Evolutionary conservation across 1,284 basidiomycete species (phyloP).

Genomic region (Pascua sp.): DNA sequence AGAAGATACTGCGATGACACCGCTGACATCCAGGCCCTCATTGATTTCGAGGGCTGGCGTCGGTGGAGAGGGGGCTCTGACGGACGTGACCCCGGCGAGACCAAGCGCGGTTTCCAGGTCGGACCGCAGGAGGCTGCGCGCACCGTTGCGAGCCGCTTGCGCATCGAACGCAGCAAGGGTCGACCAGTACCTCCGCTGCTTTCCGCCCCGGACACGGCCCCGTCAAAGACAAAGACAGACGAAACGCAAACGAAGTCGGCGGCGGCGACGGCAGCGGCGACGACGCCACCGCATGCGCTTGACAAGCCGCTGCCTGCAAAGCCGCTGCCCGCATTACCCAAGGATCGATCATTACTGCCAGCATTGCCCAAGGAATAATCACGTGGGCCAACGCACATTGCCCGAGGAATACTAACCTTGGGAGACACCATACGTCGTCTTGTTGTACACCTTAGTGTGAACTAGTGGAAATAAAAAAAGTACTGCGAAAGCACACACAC

Average conservation of each 20-base stretch:
- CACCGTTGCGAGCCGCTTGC: slow-evolving; percentile 36
- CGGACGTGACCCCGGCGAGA: slow-evolving; percentile 36
- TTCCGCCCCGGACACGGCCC: not conserved
- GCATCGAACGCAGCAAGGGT: slow-evolving; percentile 37
- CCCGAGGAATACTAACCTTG: no score
- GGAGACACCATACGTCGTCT: no score
- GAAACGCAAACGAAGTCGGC: not conserved
- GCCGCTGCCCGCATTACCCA: slow-evolving; percentile 20
- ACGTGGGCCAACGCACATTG: no score
- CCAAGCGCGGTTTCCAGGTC: slow-evolving; percentile 40
- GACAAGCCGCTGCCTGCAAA: slow-evolving; percentile 5
- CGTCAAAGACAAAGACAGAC: not conserved
- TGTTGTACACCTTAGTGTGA: no score
- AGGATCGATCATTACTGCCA: no score
- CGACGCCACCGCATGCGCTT: not conserved
- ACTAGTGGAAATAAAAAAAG: no score
- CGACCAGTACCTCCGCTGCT: slow-evolving; percentile 2
- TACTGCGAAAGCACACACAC: slow-evolving; percentile 3
- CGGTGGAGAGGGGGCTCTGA: slow-evolving; percentile 32
- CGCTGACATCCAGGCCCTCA: slow-evolving; percentile 41
- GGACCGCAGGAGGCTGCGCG: slow-evolving; percentile 44
- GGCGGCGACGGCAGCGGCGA: not conserved
- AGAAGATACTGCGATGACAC: not conserved
- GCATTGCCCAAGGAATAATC: no score
- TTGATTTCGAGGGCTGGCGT: slow-evolving; percentile 52